These are phyloP conservation scores for Tothia fuscella DNA, from an alignment of 2,329 filamentous ascomycete species.

Conservation along the genomic window DNA sequence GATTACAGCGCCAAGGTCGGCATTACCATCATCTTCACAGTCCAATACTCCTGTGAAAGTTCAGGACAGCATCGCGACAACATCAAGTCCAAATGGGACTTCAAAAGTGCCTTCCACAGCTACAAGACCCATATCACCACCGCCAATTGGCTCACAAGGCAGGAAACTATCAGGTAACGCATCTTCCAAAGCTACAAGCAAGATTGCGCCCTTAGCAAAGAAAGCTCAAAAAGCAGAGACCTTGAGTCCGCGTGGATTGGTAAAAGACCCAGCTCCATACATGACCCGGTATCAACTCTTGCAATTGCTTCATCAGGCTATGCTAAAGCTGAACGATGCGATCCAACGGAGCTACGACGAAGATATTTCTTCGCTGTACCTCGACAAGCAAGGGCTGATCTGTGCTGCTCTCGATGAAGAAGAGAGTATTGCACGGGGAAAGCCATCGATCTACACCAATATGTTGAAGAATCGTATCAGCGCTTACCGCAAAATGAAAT, in stretches of 20 bases:
- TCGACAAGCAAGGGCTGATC: conserved; percentile 56
- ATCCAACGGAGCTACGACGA: conserved; percentile 41
- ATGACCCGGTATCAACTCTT: conserved; percentile 29
- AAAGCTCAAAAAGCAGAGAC: conserved; percentile 32
- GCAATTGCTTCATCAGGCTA: conserved; percentile 52
- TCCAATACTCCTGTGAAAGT: too few species aligned
- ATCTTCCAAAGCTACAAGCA: conserved; percentile 2
- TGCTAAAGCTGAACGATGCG: conserved; percentile 54
- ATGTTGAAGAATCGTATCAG: conserved; percentile 72
- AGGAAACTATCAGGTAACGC: conserved; percentile 14
- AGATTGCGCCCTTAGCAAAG: conserved; percentile 12
- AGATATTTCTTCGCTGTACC: conserved; percentile 41
- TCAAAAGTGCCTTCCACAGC: neutral
- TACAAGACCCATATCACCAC: conserved; percentile 21
- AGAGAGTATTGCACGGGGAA: conserved; percentile 57
- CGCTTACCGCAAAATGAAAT: conserved; percentile 61
- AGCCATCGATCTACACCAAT: conserved; percentile 64
- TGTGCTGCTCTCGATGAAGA: conserved; percentile 64
- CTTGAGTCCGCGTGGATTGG: conserved; percentile 56
- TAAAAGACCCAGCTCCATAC: conserved; percentile 29
- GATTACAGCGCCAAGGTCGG: too few species aligned
- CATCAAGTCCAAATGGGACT: too few species aligned
- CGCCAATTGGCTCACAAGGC: conserved; percentile 11
- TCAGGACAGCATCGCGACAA: too few species aligned
- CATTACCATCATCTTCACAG: too few species aligned